phyloP scores from a whole-genome alignment of 169 alveolate genomes.

The Plasmodium cynomolgi region DNA sequence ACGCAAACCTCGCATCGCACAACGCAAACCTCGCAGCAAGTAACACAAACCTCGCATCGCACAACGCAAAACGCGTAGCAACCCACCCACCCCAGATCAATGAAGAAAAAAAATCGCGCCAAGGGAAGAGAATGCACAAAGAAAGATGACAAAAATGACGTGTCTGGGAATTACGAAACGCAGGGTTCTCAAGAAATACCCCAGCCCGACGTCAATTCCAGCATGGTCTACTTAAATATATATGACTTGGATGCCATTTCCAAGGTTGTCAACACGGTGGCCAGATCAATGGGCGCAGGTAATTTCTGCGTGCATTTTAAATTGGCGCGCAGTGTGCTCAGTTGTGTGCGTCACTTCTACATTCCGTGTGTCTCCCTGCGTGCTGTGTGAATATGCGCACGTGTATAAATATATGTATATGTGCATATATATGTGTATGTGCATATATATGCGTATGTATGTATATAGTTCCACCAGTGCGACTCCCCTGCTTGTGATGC shows the following conservation, averaged over 20 bases:
- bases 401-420: background rate
- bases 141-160: background rate
- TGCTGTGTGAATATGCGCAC: background rate
- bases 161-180: background rate
- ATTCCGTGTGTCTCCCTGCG: no score
- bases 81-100: background rate
- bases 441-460: background rate
- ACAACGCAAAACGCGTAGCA: background rate
- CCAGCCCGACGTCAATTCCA: conserved; percentile 35
- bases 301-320: background rate
- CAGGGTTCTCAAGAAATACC: background rate
- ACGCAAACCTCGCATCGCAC: background rate
- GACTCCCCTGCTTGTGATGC: background rate
- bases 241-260: conserved; percentile 82
- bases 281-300: conserved; percentile 83
- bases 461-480: background rate
- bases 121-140: conserved; percentile 3
- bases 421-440: background rate
- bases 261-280: conserved; percentile 79
- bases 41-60: background rate
- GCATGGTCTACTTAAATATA: conserved; percentile 78
- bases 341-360: no score
- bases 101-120: conserved; percentile 2
- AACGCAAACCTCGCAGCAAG: no score
- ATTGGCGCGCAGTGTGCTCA: background rate